Conservation (phyloP, 2,329 filamentous ascomycete genomes). For the Biscogniauxia marginata region DNA sequence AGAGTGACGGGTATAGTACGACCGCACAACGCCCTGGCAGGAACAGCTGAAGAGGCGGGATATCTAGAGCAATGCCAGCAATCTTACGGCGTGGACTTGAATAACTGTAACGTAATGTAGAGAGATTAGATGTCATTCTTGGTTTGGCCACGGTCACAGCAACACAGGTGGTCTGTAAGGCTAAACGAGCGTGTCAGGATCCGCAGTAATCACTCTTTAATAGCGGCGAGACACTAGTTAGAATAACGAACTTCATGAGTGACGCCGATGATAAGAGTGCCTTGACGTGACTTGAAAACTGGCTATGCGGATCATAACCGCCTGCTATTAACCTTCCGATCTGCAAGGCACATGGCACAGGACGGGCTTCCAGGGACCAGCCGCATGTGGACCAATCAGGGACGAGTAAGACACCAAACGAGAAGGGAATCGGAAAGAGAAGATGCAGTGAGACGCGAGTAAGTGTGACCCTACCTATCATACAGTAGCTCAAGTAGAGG, state of each 20-base stretch:
- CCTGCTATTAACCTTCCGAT: neutral
- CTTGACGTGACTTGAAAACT: too few relatives aligned
- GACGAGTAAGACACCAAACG: neutral
- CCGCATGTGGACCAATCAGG: neutral
- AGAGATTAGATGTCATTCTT: neutral
- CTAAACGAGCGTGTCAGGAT: neutral
- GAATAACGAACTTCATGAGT: neutral
- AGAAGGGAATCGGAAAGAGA: neutral
- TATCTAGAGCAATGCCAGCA: conserved; percentile 71
- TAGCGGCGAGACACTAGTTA: neutral
- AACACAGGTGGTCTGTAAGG: neutral
- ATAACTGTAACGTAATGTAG: conserved; percentile 55
- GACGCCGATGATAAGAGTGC: too few relatives aligned
- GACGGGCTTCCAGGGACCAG: too few relatives aligned
- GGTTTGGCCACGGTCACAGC: neutral
- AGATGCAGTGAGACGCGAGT: neutral
- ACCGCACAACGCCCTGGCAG: conserved; percentile 55
- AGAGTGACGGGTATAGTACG: conserved; percentile 72
- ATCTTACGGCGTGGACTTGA: conserved; percentile 44
- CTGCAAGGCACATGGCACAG: neutral
- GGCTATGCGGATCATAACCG: neutral
- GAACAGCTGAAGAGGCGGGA: conserved; percentile 68
- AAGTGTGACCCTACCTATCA: neutral
- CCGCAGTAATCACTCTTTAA: neutral
- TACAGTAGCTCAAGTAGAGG: neutral